Evolutionary conservation across 2,329 filamentous ascomycete species (phyloP).

Genomic region (Claviceps pusilla): DNA sequence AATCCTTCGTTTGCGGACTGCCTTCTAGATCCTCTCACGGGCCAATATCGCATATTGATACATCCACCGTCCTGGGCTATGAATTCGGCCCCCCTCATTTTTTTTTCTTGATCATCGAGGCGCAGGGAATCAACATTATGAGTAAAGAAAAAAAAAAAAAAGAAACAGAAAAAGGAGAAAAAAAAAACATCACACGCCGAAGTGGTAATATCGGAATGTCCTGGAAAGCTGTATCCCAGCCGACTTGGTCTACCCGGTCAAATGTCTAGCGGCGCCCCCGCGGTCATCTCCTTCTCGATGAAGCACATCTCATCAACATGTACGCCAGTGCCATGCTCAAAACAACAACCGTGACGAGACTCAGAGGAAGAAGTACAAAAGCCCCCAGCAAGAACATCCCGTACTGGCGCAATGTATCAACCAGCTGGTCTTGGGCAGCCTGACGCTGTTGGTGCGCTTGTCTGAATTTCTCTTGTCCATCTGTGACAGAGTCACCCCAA

Average conservation of each 20-base stretch:
- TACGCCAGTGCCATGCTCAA: slow-evolving; percentile 24
- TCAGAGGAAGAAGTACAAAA: slow-evolving; percentile 31
- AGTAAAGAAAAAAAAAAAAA: background rate
- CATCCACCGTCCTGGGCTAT: background rate
- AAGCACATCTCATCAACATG: slow-evolving; percentile 20
- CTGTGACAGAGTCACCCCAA: slow-evolving; percentile 5
- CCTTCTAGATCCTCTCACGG: background rate
- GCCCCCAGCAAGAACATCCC: slow-evolving; percentile 28
- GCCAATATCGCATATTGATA: background rate
- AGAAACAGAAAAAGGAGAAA: slow-evolving; percentile 5
- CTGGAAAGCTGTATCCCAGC: background rate
- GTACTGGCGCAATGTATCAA: slow-evolving; percentile 27
- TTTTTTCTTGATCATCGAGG: background rate
- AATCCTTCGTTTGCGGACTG: background rate
- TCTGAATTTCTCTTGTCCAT: slow-evolving; percentile 13
- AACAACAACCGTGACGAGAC: slow-evolving; percentile 23
- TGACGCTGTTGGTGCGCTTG: slow-evolving; percentile 17
- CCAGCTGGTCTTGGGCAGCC: slow-evolving; percentile 21
- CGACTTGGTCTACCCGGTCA: slow-evolving; percentile 13
- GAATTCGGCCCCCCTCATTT: background rate
- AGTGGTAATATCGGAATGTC: slow-evolving; percentile 9
- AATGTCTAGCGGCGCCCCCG: background rate
- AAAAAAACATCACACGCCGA: too few relatives aligned
- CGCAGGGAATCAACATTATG: background rate
- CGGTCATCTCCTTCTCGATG: slow-evolving; percentile 1